Evolutionary conservation across 331 rosid genomes (phyloP).

Genomic region (Rosa hybrid): DNA sequence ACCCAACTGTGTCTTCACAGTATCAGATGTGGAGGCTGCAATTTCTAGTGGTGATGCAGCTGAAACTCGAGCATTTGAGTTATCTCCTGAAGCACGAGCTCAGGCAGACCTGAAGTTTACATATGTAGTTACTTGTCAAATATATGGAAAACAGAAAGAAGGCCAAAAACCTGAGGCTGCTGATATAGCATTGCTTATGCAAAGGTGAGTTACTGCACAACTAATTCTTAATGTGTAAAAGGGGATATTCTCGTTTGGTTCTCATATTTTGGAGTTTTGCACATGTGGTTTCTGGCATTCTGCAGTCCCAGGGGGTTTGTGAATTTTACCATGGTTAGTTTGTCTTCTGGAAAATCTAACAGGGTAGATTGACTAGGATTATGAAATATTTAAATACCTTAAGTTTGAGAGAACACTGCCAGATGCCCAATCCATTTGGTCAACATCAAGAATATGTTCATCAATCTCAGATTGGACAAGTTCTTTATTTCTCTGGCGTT

Average conservation of each 20-base stretch:
- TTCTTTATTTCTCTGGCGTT: neutral
- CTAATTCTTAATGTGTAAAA: neutral
- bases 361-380: neutral
- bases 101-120: slow-evolving; percentile 94
- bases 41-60: slow-evolving; percentile 47
- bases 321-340: neutral
- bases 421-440: neutral
- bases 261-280: neutral
- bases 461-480: neutral
- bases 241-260: neutral
- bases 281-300: neutral
- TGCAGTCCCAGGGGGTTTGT: neutral
- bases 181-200: slow-evolving; percentile 94
- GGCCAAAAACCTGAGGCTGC: slow-evolving; percentile 95
- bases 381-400: neutral
- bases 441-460: neutral
- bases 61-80: slow-evolving; percentile 71
- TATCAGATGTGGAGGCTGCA: slow-evolving; percentile 79
- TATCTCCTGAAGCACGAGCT: slow-evolving; percentile 90
- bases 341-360: neutral
- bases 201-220: slow-evolving; percentile 46
- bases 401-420: neutral
- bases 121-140: slow-evolving; percentile 88
- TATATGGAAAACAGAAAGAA: slow-evolving; percentile 93
- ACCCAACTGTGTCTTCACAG: slow-evolving; percentile 17